Evolutionary conservation across 306 rosid species (phyloP).

Genomic region (Delonix regia): DNA sequence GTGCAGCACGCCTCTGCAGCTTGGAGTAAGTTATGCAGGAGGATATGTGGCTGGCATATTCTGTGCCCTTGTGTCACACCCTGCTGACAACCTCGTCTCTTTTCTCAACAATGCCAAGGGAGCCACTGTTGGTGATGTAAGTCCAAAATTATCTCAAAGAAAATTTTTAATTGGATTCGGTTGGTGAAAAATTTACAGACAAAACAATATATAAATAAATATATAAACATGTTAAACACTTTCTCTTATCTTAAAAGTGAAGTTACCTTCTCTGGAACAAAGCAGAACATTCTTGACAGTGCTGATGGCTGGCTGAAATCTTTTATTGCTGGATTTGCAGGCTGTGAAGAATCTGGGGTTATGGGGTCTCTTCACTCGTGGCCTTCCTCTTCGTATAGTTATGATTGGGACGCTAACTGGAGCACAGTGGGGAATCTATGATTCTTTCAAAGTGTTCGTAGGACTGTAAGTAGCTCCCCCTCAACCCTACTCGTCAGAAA

Average conservation of each 20-base stretch:
- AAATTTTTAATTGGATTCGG: neutral
- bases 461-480: slow-evolving; percentile 48
- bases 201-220: neutral
- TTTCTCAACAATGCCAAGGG: slow-evolving; percentile 60
- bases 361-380: slow-evolving; percentile 54
- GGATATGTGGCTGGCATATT: slow-evolving; percentile 55
- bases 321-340: slow-evolving; percentile 28
- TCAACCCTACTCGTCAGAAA: neutral
- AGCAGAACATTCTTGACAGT: neutral
- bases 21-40: slow-evolving; percentile 52
- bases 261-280: too few relatives aligned
- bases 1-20: slow-evolving; percentile 47
- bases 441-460: slow-evolving; percentile 49
- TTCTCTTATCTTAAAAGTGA: too few relatives aligned
- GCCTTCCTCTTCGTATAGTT: slow-evolving; percentile 54
- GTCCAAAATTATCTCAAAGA: slow-evolving; percentile 2
- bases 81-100: slow-evolving; percentile 61
- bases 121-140: slow-evolving; percentile 55
- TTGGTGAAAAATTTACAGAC: neutral
- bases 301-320: neutral
- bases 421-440: slow-evolving; percentile 54
- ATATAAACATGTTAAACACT: neutral
- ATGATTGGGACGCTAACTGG: slow-evolving; percentile 60
- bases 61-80: slow-evolving; percentile 55
- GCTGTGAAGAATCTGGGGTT: slow-evolving; percentile 50